These are phyloP conservation scores for Penicillium canescens DNA, from an alignment of 495 filamentous ascomycete genomes.

Conservation along the genomic window DNA sequence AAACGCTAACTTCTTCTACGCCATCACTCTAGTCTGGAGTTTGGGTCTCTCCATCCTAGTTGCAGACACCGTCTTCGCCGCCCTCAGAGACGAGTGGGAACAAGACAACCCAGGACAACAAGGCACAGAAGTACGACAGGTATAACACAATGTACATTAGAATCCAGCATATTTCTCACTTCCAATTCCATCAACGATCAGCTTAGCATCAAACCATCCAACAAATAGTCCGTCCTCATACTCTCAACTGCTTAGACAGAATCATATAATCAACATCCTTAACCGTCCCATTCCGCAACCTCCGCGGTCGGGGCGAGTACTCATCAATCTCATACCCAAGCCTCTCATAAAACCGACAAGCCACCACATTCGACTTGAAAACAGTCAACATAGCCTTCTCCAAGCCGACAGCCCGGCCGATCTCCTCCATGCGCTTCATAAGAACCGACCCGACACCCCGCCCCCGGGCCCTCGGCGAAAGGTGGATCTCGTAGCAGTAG, in stretches of 20 bases:
- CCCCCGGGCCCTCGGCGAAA: slow-evolving; percentile 54
- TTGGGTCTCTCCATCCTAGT: slow-evolving; percentile 79
- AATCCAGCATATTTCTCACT: not conserved
- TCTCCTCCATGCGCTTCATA: slow-evolving; percentile 43
- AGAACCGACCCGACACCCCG: slow-evolving; percentile 41
- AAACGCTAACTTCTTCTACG: slow-evolving; percentile 99
- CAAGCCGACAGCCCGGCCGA: slow-evolving; percentile 47
- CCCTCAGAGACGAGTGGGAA: slow-evolving; percentile 92
- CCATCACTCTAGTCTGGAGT: slow-evolving; percentile 97
- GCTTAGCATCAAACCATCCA: slow-evolving; percentile 3
- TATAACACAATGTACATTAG: slow-evolving; percentile 48
- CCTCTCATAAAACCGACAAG: slow-evolving; percentile 63
- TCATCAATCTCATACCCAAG: slow-evolving; percentile 68
- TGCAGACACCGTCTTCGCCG: slow-evolving; percentile 82
- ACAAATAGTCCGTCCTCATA: slow-evolving; percentile 1
- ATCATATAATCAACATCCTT: slow-evolving; percentile 70
- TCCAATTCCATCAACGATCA: not conserved
- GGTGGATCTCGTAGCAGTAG: slow-evolving; percentile 89
- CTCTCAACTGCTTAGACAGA: slow-evolving; percentile 59
- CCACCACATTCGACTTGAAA: slow-evolving; percentile 66
- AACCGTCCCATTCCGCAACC: slow-evolving; percentile 62
- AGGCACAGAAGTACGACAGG: slow-evolving; percentile 82
- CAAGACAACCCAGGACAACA: slow-evolving; percentile 85
- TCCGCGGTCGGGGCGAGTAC: slow-evolving; percentile 62
- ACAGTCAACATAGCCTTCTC: slow-evolving; percentile 85